phyloP scores from a whole-genome alignment of 768 basidiomycete species.

The Boletales sp. region DNA sequence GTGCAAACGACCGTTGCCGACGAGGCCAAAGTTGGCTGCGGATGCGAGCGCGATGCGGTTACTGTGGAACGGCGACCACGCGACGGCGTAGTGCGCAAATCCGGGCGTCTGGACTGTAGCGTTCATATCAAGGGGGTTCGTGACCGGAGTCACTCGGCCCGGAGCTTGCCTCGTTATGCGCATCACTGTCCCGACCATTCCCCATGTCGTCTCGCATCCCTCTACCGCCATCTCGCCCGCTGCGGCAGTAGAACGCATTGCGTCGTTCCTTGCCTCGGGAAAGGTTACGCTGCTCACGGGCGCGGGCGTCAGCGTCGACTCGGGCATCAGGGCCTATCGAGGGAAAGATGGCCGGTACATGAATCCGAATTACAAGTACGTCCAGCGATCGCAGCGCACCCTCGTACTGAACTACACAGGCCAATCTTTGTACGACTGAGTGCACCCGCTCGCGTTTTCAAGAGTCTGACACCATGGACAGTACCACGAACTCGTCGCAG shows the following conservation, averaged over 20 bases:
- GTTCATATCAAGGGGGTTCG: neutral
- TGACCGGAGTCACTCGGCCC: too few species aligned
- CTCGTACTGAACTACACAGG: constrained; percentile 33
- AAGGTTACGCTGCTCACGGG: constrained; percentile 77
- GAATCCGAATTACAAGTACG: constrained; percentile 87
- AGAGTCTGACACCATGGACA: constrained; percentile 25
- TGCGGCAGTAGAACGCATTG: constrained; percentile 58
- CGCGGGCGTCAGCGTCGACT: constrained; percentile 93
- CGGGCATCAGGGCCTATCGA: constrained; percentile 92
- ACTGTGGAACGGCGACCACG: constrained; percentile 86
- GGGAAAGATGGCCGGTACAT: constrained; percentile 82
- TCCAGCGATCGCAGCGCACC: neutral
- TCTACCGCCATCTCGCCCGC: constrained; percentile 38
- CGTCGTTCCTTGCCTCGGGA: constrained; percentile 65
- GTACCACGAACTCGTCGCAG: constrained; percentile 81
- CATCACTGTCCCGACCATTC: constrained; percentile 73
- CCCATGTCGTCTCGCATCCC: constrained; percentile 45
- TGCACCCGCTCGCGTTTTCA: neutral
- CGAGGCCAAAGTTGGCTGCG: constrained; percentile 89
- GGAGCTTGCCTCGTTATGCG: constrained; percentile 46
- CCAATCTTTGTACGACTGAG: constrained; percentile 49
- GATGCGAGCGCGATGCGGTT: constrained; percentile 75
- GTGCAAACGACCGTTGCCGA: constrained; percentile 91
- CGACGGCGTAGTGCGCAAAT: constrained; percentile 76
- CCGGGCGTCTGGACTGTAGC: constrained; percentile 68